A percentile compares a stretch with the other conserved stretches of the same genome.
These are phyloP conservation scores for Pholiota molesta DNA, from an alignment of 768 basidiomycete genomes.

Conservation along the genomic window DNA sequence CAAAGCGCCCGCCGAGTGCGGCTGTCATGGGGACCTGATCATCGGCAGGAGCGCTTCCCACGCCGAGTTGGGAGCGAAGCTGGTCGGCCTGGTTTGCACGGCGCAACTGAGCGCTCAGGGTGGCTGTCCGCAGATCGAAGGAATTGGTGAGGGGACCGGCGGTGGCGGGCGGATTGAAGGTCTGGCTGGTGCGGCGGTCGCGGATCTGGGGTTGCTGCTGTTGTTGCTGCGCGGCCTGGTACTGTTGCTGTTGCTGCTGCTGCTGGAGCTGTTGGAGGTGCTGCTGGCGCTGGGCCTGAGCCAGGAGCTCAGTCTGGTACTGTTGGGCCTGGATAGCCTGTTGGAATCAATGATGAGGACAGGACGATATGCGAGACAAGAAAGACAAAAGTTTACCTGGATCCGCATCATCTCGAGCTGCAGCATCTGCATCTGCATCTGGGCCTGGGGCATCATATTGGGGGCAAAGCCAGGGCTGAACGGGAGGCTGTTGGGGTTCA, in stretches of 20 bases:
- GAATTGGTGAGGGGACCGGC: constrained; percentile 67
- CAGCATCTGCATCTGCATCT: constrained; percentile 81
- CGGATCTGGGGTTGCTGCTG: constrained; percentile 33
- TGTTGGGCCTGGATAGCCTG: constrained; percentile 77
- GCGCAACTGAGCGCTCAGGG: constrained; percentile 61
- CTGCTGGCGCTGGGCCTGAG: constrained; percentile 48
- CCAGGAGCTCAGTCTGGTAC: constrained; percentile 71
- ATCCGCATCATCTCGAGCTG: constrained; percentile 82
- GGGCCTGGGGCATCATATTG: constrained; percentile 45
- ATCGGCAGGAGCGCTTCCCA: constrained; percentile 38
- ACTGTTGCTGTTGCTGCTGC: constrained; percentile 27
- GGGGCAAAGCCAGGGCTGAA: constrained; percentile 56
- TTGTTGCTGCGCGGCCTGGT: constrained; percentile 26
- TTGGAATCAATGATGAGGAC: constrained; percentile 20
- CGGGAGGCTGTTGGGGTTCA: constrained; percentile 57
- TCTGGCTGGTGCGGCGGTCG: constrained; percentile 50
- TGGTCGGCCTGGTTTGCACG: constrained; percentile 73
- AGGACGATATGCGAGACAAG: constrained; percentile 11
- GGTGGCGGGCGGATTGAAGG: constrained; percentile 64
- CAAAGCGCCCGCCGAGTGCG: constrained; percentile 74
- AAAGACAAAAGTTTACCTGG: constrained; percentile 54
- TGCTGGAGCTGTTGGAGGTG: constrained; percentile 27
- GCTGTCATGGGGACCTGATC: constrained; percentile 84
- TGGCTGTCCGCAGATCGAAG: constrained; percentile 66
- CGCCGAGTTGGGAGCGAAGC: constrained; percentile 60